Evolutionary conservation across 2,329 filamentous ascomycete genomes (phyloP).

Genomic region (Colletotrichum costaricense): DNA sequence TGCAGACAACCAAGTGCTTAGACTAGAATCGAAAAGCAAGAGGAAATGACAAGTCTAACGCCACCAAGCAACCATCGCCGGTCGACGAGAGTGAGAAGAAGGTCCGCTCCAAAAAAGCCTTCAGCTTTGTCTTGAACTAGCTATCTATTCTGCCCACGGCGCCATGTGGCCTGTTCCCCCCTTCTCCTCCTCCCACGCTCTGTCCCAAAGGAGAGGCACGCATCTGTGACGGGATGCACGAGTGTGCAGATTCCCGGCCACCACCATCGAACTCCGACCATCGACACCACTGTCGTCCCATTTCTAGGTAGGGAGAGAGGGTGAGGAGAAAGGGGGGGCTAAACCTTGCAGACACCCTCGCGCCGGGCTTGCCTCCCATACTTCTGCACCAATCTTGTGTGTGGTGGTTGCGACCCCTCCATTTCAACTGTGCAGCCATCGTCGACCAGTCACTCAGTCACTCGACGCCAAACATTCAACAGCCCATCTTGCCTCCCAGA

Average conservation of each 20-base stretch:
- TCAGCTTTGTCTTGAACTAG: background rate
- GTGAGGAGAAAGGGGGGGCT: background rate
- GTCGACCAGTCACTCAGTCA: slow-evolving; percentile 19
- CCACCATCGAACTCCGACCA: slow-evolving; percentile 2
- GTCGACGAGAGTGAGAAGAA: background rate
- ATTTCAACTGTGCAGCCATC: background rate
- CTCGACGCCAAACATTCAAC: slow-evolving; percentile 15
- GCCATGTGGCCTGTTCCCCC: slow-evolving; percentile 6
- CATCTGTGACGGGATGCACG: slow-evolving; percentile 34
- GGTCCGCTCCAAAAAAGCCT: background rate
- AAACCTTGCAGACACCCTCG: slow-evolving; percentile 6
- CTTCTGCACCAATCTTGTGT: background rate
- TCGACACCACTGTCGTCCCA: background rate
- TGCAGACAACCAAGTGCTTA: slow-evolving; percentile 1
- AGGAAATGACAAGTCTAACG: background rate
- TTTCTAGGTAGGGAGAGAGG: background rate
- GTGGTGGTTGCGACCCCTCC: slow-evolving; percentile 6
- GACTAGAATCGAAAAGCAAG: background rate
- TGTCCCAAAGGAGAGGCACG: slow-evolving; percentile 32
- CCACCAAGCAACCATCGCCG: slow-evolving; percentile 1
- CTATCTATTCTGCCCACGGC: background rate
- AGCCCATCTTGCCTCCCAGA: background rate
- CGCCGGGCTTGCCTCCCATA: slow-evolving; percentile 5
- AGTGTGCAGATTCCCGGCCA: slow-evolving; percentile 34
- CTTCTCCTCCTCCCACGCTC: background rate